A percentile compares a stretch with the other conserved stretches of the same genome.
These are phyloP conservation scores for Xerocomellus amylosporus DNA, from an alignment of 768 basidiomycete genomes.

Conservation along the genomic window DNA sequence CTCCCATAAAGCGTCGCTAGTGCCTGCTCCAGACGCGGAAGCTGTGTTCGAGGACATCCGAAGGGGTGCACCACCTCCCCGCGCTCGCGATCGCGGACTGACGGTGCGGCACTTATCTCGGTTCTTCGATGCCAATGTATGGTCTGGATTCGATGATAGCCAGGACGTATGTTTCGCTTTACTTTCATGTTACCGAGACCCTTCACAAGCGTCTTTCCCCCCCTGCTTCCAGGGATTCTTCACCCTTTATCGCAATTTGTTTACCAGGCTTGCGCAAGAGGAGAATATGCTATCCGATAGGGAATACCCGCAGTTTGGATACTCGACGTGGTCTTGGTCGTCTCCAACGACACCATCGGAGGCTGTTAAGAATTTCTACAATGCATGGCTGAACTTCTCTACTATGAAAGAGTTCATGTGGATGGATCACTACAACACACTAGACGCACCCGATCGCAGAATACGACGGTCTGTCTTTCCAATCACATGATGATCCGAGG, in stretches of 20 bases:
- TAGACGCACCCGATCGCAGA: slow-evolving; percentile 84
- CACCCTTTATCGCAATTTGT: slow-evolving; percentile 84
- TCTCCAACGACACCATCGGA: slow-evolving; percentile 43
- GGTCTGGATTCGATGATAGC: slow-evolving; percentile 62
- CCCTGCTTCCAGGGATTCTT: slow-evolving; percentile 70
- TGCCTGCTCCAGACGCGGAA: slow-evolving; percentile 80
- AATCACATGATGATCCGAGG: not conserved
- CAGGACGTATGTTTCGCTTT: slow-evolving; percentile 46
- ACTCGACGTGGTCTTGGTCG: slow-evolving; percentile 71
- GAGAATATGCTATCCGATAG: slow-evolving; percentile 49
- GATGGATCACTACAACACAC: slow-evolving; percentile 79
- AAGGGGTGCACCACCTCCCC: slow-evolving; percentile 57
- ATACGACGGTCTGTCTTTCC: slow-evolving; percentile 60
- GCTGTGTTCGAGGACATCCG: slow-evolving; percentile 84
- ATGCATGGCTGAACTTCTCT: slow-evolving; percentile 80
- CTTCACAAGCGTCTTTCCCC: not conserved
- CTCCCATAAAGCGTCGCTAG: slow-evolving; percentile 77
- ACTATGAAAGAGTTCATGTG: slow-evolving; percentile 88
- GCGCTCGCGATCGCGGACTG: slow-evolving; percentile 66
- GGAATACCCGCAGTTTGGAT: slow-evolving; percentile 82
- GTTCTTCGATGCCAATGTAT: slow-evolving; percentile 77
- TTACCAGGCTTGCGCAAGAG: slow-evolving; percentile 77
- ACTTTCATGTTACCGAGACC: not conserved
- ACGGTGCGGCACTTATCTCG: slow-evolving; percentile 76
- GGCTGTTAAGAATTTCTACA: slow-evolving; percentile 75